Base-by-base conservation (phyloP, 768 basidiomycete genomes). In the Boletus sensibilis region DNA sequence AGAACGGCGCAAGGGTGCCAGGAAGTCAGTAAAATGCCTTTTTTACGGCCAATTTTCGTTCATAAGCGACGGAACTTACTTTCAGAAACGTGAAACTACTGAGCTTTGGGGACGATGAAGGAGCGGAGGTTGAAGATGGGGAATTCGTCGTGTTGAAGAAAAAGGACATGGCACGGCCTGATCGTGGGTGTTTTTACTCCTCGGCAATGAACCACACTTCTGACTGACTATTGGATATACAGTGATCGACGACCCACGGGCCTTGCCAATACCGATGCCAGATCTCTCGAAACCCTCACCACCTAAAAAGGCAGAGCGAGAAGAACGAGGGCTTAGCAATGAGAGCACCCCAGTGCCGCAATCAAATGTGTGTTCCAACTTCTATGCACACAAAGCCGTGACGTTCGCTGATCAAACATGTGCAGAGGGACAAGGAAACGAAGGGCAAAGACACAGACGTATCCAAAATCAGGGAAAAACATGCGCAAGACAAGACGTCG, bases 41-140 rank as follows among this genome's bases (percentile, higher is more conserved):
- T 54, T 14, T 31, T n/a, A 7, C 0, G 2, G 13, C 29, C 34
- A 37, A 37, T 27, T 16, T 23, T 50, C 18, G 6, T 21, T 31
- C 34, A 23, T 46, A 5, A 56, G 37, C 27, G 14, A 29, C 55
- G 51, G 44, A 35, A 33, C 46, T 43, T 39, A 34, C 14, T 49
- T 43, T 23, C 57, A 97, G 94, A 72, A 93, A 99, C 65, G 89
- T 90, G 11, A 90, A 88, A 53, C 73, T 99, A 11, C 72, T 98
- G 52, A 96, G 93, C 49, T 99, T 99, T 69, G 92, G 85, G 16
- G 88, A 78, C 10, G 88, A 83, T 9, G 88, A 84, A 44, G 88
- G 82, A 1, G 76, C 66, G 21, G 87, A 82, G 5, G 76, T 65
- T 34, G 87, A 82, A 27, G 86, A 83, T 9, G 81, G 75, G 13